phyloP scores from a whole-genome alignment of 2,329 filamentous ascomycete genomes.

The Setomelanomma holmii region DNA sequence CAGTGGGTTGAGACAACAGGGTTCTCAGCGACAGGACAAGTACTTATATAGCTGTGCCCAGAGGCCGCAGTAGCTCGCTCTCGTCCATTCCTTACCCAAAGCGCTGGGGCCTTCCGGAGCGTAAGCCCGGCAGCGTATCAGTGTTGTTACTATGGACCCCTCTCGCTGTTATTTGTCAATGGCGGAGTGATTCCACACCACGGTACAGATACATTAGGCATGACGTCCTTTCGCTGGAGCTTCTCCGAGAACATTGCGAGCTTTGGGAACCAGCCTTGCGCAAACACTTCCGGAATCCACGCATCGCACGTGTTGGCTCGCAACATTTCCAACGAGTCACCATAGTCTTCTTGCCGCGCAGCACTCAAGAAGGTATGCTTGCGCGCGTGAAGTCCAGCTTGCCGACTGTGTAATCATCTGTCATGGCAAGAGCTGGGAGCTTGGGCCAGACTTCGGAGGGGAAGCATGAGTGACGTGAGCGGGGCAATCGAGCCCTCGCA shows the following conservation, averaged over 20 bases:
- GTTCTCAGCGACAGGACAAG: constrained; percentile 9
- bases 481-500: constrained; percentile 1
- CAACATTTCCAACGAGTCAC: too few relatives aligned
- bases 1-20: constrained; percentile 12
- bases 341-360: too few relatives aligned
- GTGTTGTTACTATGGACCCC: not conserved
- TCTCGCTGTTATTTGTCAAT: constrained; percentile 5
- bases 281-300: not conserved
- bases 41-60: constrained; percentile 5
- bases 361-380: too few relatives aligned
- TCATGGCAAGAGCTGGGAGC: constrained; percentile 2
- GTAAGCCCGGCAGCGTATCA: not conserved
- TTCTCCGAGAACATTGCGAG: not conserved
- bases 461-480: constrained; percentile 3
- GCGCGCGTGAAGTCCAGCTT: too few relatives aligned
- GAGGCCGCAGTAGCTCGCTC: not conserved
- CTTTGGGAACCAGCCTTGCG: too few relatives aligned
- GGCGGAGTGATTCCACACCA: not conserved
- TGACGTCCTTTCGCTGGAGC: not conserved
- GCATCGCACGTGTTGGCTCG: not conserved
- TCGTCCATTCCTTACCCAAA: not conserved
- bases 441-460: constrained; percentile 6
- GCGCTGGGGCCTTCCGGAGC: not conserved
- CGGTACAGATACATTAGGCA: constrained; percentile 1
- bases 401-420: not conserved